phyloP scores from a whole-genome alignment of 495 filamentous ascomycete species.

The Penicillium waksmanii region DNA sequence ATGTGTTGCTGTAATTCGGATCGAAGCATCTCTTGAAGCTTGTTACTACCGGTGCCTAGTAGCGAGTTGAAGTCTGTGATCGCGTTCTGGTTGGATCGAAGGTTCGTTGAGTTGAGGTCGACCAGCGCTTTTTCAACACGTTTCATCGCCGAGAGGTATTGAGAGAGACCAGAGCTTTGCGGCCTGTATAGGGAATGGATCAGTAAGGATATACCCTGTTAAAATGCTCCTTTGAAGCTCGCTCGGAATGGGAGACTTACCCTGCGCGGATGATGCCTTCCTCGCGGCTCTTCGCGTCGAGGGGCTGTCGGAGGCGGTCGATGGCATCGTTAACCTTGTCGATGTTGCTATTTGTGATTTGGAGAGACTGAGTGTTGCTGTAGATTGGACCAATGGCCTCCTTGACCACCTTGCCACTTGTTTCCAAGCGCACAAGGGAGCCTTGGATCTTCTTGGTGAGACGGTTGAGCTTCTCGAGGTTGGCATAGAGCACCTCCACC shows the following conservation, averaged over 20 bases:
- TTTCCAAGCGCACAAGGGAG: slow-evolving; percentile 80
- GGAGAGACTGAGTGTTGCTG: slow-evolving; percentile 87
- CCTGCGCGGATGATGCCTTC: slow-evolving; percentile 88
- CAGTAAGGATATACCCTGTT: slow-evolving; percentile 20
- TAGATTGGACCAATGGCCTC: slow-evolving; percentile 92
- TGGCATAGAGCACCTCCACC: slow-evolving; percentile 69
- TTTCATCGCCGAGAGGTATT: slow-evolving; percentile 88
- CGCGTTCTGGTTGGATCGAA: slow-evolving; percentile 88
- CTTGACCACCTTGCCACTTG: slow-evolving; percentile 84
- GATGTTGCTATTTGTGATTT: slow-evolving; percentile 84
- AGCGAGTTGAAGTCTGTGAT: slow-evolving; percentile 78
- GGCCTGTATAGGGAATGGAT: slow-evolving; percentile 53
- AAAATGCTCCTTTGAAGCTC: neutral
- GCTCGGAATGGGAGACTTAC: slow-evolving; percentile 40
- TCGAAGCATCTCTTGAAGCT: slow-evolving; percentile 82
- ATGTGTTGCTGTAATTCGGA: slow-evolving; percentile 73
- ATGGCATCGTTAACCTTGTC: slow-evolving; percentile 84
- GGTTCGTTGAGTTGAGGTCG: slow-evolving; percentile 82
- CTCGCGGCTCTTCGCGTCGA: slow-evolving; percentile 84
- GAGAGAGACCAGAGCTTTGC: slow-evolving; percentile 74
- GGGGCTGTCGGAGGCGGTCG: slow-evolving; percentile 82
- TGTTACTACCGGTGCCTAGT: slow-evolving; percentile 73
- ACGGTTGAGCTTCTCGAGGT: slow-evolving; percentile 65
- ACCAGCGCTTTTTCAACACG: slow-evolving; percentile 78
- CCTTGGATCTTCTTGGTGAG: slow-evolving; percentile 94